Evolutionary conservation across 768 basidiomycete species (phyloP).

Genomic region (Mrakia hoshinonis): DNA sequence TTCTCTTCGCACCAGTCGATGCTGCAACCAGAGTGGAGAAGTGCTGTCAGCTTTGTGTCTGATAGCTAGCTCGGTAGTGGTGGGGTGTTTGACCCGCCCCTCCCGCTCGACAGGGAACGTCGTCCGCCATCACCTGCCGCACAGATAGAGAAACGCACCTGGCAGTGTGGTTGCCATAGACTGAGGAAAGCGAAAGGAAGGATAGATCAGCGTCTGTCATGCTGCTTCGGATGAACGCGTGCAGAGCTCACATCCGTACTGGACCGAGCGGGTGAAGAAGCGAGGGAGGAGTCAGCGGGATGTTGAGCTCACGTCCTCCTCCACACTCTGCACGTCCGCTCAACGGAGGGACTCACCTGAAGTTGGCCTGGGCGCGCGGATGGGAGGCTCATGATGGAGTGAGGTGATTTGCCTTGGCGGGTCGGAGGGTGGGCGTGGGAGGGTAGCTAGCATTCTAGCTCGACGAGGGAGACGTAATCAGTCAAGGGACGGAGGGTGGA

Average conservation of each 20-base stretch:
- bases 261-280: not conserved
- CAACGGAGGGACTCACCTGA: not conserved
- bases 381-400: not conserved
- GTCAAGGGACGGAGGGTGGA: not conserved
- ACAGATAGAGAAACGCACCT: not conserved
- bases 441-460: not conserved
- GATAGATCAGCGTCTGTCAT: not conserved
- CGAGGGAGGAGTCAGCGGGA: not conserved
- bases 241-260: not conserved
- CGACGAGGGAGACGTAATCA: not conserved
- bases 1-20: not conserved
- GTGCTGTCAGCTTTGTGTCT: not conserved
- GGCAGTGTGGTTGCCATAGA: not conserved
- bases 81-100: not conserved
- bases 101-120: not conserved
- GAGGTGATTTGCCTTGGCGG: not conserved
- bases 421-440: not conserved
- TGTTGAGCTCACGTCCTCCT: not conserved
- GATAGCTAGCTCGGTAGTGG: not conserved
- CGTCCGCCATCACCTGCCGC: not conserved
- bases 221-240: not conserved
- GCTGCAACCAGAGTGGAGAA: not conserved
- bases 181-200: not conserved
- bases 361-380: conserved; percentile 17
- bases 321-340: no score